Base-by-base conservation (phyloP, 1,284 basidiomycete species). In the Pholiota adiposa region DNA sequence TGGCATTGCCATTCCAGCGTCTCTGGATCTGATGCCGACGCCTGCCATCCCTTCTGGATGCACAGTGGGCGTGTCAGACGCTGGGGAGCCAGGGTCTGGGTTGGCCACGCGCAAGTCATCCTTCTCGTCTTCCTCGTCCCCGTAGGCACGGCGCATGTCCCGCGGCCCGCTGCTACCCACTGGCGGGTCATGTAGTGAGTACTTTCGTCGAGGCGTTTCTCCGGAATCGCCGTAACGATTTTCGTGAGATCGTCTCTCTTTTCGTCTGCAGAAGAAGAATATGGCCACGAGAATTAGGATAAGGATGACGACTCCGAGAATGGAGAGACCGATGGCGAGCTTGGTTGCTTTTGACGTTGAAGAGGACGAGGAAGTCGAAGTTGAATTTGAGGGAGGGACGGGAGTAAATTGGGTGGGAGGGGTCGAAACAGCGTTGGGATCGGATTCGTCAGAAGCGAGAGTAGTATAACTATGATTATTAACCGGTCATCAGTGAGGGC, bases 261-360 rank as follows among this genome's bases (percentile, higher is more conserved):
- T 50, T 9, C 46, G 46, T 23, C 34, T 6, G 23, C 34, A 44
- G 36, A 18, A 27, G 19, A 21, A 53, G 38, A 36, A 53, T 1
- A 49, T 0, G 11, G 29, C 38, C 9, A 56, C 4, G 48, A 56
- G 9, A 4, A 38, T 8, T 1, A 56, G 16, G 16, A 50, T 31
- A 21, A 56, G 46, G 4, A 50, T 33, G n/a, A 56, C 9, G 36
- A 50, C 7, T 21, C 48, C 21, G 27, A 49, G 33, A 3, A 56
- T 50, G 34, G 54, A 25, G 25, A 56, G 54, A 5, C 31, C 54
- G 33, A 50, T 50, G 2, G 54, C 54, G 23, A 56, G 44, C 6
- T 34, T 38, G n/a, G 19, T 46, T 16, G 33, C 14, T 40, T 40
- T 56, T 18, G 19, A 36, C 11, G 31, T 27, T 27, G 43, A 38